Evolutionary conservation across 805 yeast species (phyloP), one percentile per base, ranked within the genome.

Genomic region (Ogataea nonfermentans): DNA sequence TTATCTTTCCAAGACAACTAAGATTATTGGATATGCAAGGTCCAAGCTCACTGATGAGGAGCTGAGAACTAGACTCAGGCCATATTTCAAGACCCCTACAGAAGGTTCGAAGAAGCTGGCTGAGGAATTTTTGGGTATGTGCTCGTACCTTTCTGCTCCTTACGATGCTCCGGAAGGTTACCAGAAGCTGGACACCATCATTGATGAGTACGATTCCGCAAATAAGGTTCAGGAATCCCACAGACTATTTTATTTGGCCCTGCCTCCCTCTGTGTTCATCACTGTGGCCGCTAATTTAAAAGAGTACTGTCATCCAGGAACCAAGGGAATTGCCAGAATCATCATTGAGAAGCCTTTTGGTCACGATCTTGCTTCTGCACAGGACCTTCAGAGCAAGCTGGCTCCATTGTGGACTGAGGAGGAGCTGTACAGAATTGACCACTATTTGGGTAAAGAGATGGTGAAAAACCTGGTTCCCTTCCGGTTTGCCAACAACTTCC

Each of bases 311-410:
- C 85, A 89, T 63, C 79, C 83, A 7, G 71, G 70, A 26, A 60
- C 64, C 26, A 68, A 76, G 37, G 96, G 95, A 37, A 57, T 73
- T 39, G 79, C 88, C 25, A 78, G 96, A 63, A 69, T 93, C 51
- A 87, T 93, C 56, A 86, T 93, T 40, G 99, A 93, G 69, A 93
- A 93, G 71, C 99, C 99, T 27, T 93, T 93, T 60, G 99, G 99
- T 47, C 93, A 79, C 62, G 98, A 93, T 63, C 76, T 93, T 55
- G 76, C 73, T 45, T 73, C 88, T 37, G 79, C 95, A 4, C 76
- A 87, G 55, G 81, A 78, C 53, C 71, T 93, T 59, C 96, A 89
- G 69, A 57, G 67, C 41, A 74, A 77, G 46, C 73, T 93, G 55
- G 79, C 90, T 12, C 98, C 98, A 13, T 66, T 90, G 35, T 91